Percentiles rank a stretch among this genome's conserved stretches.
Evolutionary conservation across 176 grass and related monocot species (phyloP).

Genomic region (Luzula sylvatica): DNA sequence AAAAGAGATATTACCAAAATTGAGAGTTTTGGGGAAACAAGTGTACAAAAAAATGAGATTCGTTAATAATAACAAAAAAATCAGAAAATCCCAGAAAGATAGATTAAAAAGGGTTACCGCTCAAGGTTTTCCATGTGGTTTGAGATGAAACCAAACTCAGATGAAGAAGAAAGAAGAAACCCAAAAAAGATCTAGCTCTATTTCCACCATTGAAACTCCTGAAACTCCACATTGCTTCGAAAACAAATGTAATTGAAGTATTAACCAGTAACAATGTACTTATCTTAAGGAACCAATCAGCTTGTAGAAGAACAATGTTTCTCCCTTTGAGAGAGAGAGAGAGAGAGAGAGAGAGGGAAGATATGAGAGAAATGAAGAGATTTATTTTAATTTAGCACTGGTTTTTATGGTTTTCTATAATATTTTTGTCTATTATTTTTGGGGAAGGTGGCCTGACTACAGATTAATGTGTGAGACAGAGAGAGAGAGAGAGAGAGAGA

Average conservation of each 20-base stretch:
- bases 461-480: not conserved
- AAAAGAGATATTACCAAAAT: not conserved
- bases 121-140: slow-evolving; percentile 21
- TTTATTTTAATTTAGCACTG: slow-evolving; percentile 8
- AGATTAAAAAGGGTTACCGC: not conserved
- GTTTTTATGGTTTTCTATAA: not conserved
- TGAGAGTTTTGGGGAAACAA: not conserved
- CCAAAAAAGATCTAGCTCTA: not conserved
- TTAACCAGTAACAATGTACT: not conserved
- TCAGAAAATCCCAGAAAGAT: not conserved
- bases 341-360: not conserved
- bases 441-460: not conserved
- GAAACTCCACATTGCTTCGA: slow-evolving; percentile 19
- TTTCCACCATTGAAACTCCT: slow-evolving; percentile 12
- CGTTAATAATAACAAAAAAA: not conserved
- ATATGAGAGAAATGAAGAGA: not conserved
- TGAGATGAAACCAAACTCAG: slow-evolving; percentile 13
- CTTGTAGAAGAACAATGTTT: slow-evolving; percentile 10
- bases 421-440: slow-evolving; percentile 1
- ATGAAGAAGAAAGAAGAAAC: slow-evolving; percentile 7
- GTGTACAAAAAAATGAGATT: not conserved
- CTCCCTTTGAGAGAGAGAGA: slow-evolving; percentile 6
- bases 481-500: not conserved
- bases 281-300: not conserved
- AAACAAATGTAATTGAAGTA: not conserved